These are phyloP conservation scores for Sporothrix schenckii DNA, from an alignment of 2,329 filamentous ascomycete genomes.

Conservation along the genomic window DNA sequence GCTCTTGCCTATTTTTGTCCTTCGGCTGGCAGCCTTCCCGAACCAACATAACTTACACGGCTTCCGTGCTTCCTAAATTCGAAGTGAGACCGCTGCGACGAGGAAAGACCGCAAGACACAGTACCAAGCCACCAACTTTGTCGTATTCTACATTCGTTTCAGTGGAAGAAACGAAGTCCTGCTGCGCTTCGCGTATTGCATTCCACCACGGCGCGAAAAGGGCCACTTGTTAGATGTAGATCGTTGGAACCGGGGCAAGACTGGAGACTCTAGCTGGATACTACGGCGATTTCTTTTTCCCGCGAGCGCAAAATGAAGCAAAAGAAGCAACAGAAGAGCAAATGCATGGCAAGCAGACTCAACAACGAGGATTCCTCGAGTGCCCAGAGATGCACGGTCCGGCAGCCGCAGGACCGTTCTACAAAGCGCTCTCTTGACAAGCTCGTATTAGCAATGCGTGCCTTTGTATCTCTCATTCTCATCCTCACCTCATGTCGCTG, in stretches of 20 bases:
- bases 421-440: background rate
- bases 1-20: constrained; percentile 11
- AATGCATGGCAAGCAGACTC: background rate
- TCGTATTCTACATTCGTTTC: no score
- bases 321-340: constrained; percentile 3
- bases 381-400: background rate
- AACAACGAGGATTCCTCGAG: background rate
- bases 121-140: background rate
- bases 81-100: background rate
- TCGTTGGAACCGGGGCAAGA: constrained; percentile 2
- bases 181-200: background rate
- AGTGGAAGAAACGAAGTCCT: background rate
- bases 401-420: background rate
- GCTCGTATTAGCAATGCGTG: background rate
- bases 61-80: background rate
- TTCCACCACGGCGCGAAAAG: constrained; percentile 7
- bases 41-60: background rate
- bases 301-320: constrained; percentile 12
- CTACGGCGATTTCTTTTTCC: background rate
- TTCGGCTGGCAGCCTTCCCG: constrained; percentile 20
- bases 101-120: background rate
- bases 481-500: constrained; percentile 4
- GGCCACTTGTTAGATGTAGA: constrained; percentile 7
- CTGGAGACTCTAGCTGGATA: background rate
- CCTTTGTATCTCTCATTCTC: background rate